Evolutionary conservation across 768 basidiomycete species (phyloP).

Genomic region (Suillus weaverae): DNA sequence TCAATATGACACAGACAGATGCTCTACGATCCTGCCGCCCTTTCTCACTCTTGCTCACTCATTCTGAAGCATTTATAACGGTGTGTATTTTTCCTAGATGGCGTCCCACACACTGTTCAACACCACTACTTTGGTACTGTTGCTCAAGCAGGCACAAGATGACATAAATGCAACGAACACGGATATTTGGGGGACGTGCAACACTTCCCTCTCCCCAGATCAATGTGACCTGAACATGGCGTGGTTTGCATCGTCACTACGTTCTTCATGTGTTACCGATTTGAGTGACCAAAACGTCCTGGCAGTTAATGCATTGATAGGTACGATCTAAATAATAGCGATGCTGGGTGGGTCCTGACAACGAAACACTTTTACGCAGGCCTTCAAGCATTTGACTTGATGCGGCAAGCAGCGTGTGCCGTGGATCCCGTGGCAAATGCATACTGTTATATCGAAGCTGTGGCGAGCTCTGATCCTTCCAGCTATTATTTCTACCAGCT

Average conservation of each 20-base stretch:
- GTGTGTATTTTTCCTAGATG: constrained; percentile 38
- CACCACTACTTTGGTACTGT: constrained; percentile 6
- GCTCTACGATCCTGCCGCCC: constrained; percentile 76
- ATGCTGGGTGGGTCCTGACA: neutral
- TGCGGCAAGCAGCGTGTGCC: constrained; percentile 63
- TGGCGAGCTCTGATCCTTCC: constrained; percentile 52
- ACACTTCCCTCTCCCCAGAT: constrained; percentile 47
- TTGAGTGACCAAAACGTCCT: constrained; percentile 50
- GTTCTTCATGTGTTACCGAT: constrained; percentile 56
- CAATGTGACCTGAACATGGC: constrained; percentile 70
- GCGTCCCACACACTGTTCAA: constrained; percentile 3
- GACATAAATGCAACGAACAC: constrained; percentile 64
- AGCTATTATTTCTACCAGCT: constrained; percentile 76
- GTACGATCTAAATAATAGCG: constrained; percentile 35
- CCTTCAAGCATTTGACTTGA: constrained; percentile 59
- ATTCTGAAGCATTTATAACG: constrained; percentile 52
- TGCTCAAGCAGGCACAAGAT: constrained; percentile 54
- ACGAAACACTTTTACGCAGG: constrained; percentile 36
- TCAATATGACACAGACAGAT: constrained; percentile 64
- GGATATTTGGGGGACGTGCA: constrained; percentile 80
- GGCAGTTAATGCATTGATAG: constrained; percentile 53
- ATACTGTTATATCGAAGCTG: constrained; percentile 77
- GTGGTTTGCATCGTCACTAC: constrained; percentile 54
- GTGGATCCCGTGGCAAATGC: constrained; percentile 54
- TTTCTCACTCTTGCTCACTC: constrained; percentile 63